Percentiles rank a stretch among this genome's conserved stretches.
Conservation (phyloP, 106 monocot species). For the Acanthochlamys bracteata region DNA sequence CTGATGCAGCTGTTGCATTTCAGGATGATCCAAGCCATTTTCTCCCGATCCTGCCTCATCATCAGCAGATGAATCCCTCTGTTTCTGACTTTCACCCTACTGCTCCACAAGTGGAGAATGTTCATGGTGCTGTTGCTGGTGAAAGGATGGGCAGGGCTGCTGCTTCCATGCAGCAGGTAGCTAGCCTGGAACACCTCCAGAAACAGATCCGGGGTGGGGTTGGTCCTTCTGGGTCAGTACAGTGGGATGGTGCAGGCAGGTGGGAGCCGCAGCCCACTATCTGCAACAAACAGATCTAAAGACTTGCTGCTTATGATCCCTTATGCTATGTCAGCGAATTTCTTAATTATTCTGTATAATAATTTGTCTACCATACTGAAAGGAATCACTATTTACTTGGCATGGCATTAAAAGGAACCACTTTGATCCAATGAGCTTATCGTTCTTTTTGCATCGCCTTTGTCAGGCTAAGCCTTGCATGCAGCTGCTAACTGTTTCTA, state of each 20-base stretch:
- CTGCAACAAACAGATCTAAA: constrained; percentile 12
- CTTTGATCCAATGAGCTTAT: too few relatives aligned
- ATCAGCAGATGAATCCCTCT: constrained; percentile 3
- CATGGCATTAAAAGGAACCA: too few relatives aligned
- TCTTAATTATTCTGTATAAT: background rate
- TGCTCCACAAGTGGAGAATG: background rate
- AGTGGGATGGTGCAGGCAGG: constrained; percentile 22
- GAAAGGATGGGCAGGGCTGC: constrained; percentile 17
- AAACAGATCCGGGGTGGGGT: constrained; percentile 22
- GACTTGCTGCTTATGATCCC: background rate
- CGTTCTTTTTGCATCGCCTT: too few relatives aligned
- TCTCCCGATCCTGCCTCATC: constrained; percentile 16
- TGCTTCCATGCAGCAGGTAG: constrained; percentile 25
- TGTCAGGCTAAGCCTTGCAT: too few relatives aligned
- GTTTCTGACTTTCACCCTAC: constrained; percentile 9
- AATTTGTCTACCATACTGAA: too few relatives aligned
- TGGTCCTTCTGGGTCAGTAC: constrained; percentile 3
- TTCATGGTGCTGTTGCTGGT: background rate
- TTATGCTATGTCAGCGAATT: too few relatives aligned
- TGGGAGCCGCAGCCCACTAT: constrained; percentile 21
- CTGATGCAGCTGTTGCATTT: constrained; percentile 31
- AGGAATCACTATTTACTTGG: too few relatives aligned
- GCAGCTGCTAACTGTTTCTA: too few relatives aligned
- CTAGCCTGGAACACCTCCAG: constrained; percentile 47
- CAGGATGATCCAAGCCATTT: constrained; percentile 37